phyloP scores from a whole-genome alignment of 164 flowering plant species.

The Magnolia changhungtana region DNA sequence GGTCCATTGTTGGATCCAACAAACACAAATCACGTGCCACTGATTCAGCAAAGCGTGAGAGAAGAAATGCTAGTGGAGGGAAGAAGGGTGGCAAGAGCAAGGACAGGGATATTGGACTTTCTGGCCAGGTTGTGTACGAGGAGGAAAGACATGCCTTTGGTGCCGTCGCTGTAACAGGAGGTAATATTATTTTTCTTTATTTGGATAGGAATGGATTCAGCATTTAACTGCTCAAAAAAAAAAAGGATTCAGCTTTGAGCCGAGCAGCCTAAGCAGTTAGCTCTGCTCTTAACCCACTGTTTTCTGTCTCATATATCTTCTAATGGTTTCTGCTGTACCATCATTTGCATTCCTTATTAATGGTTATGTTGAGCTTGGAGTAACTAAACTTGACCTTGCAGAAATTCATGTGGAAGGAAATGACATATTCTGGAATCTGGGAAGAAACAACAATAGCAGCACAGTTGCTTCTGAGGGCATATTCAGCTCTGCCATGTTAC shows the following conservation, averaged over 20 bases:
- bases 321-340: slow-evolving; percentile 1
- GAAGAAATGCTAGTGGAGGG: slow-evolving; percentile 20
- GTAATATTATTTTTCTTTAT: not conserved
- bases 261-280: slow-evolving; percentile 10
- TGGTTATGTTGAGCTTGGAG: not conserved
- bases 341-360: not conserved
- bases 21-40: slow-evolving; percentile 33
- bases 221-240: no score
- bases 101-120: slow-evolving; percentile 21
- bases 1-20: slow-evolving; percentile 21
- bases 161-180: slow-evolving; percentile 26
- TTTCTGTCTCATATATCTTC: not conserved
- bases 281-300: slow-evolving; percentile 3
- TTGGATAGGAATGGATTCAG: not conserved
- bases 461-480: slow-evolving; percentile 16
- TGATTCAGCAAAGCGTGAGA: slow-evolving; percentile 21
- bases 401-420: slow-evolving; percentile 19
- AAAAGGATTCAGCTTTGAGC: slow-evolving; percentile 3
- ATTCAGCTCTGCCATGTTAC: slow-evolving; percentile 18
- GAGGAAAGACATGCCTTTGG: slow-evolving; percentile 17
- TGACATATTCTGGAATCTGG: slow-evolving; percentile 21
- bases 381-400: slow-evolving; percentile 16
- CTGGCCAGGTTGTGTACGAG: slow-evolving; percentile 10
- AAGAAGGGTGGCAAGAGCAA: slow-evolving; percentile 27
- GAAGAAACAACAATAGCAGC: slow-evolving; percentile 14